phyloP scores from a whole-genome alignment of 805 yeast genomes.

The Alloascoidea africana region DNA sequence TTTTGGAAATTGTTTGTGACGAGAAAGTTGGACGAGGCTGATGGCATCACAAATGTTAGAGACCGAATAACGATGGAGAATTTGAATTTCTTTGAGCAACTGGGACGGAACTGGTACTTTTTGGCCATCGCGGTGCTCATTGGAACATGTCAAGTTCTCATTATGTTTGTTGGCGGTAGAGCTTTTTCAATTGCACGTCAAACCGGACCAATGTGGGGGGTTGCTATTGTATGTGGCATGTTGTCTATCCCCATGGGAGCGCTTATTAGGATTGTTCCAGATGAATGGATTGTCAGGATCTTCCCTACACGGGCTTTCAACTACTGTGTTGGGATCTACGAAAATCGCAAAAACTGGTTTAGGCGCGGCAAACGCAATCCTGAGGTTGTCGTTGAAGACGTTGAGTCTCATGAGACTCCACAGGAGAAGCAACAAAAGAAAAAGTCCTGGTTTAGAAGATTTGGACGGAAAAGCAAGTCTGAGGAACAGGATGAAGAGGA shows the following conservation, averaged over 20 bases:
- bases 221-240: constrained; percentile 70
- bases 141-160: constrained; percentile 72
- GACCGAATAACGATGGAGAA: constrained; percentile 46
- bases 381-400: no score
- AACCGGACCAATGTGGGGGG: constrained; percentile 80
- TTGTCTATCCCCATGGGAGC: constrained; percentile 74
- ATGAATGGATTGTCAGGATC: constrained; percentile 45
- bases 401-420: no score
- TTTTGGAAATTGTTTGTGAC: constrained; percentile 86
- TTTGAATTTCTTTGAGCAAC: constrained; percentile 70
- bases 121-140: constrained; percentile 55
- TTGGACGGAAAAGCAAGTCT: no score
- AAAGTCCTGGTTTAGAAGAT: no score
- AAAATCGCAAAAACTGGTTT: no score
- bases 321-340: constrained; percentile 26
- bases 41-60: constrained; percentile 39
- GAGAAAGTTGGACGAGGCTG: constrained; percentile 75
- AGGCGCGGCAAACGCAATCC: no score
- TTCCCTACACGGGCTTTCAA: constrained; percentile 50
- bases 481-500: no score
- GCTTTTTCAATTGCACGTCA: constrained; percentile 77
- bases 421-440: no score
- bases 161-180: constrained; percentile 95
- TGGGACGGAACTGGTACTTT: constrained; percentile 74
- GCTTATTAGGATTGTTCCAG: constrained; percentile 70